phyloP scores from a whole-genome alignment of 1,139 yeast genomes.

The Scheffersomyces cryptocercus region DNA sequence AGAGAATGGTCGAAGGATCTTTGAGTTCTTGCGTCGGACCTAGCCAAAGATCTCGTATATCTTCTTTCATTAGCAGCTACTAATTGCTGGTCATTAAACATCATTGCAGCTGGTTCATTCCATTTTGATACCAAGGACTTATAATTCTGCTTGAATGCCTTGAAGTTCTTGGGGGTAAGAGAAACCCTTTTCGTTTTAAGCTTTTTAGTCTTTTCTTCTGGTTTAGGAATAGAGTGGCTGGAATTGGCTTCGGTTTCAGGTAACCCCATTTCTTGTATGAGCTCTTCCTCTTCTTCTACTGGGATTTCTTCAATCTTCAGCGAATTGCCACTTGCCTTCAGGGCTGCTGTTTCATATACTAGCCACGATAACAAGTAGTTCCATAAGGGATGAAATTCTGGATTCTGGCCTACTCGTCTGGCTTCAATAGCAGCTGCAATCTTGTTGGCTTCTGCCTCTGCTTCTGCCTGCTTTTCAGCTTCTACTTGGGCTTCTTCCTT shows the following conservation, averaged over 20 bases:
- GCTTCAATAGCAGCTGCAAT: not conserved
- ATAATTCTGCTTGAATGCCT: conserved; percentile 23
- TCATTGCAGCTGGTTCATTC: conserved; percentile 34
- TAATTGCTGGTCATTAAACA: conserved; percentile 13
- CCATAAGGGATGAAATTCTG: conserved; percentile 40
- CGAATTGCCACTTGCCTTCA: conserved; percentile 1
- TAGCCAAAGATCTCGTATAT: not conserved
- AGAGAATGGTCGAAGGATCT: conserved; percentile 5
- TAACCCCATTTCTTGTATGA: not conserved
- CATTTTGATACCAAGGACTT: conserved; percentile 28
- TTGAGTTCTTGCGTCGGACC: not conserved
- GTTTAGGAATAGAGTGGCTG: conserved; percentile 3
- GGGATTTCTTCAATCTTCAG: conserved; percentile 5
- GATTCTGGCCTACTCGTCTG: conserved; percentile 12
- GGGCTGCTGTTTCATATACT: conserved; percentile 22
- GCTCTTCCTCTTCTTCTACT: conserved; percentile 7
- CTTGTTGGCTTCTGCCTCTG: conserved; percentile 1
- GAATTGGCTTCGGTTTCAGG: not conserved
- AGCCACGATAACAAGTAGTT: conserved; percentile 40
- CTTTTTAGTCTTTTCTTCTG: conserved; percentile 9
- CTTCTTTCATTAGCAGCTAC: not conserved
- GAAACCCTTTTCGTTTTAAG: not conserved
- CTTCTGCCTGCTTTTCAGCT: conserved; percentile 2
- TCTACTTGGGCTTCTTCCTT: conserved; percentile 3
- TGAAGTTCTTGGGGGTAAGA: conserved; percentile 9